Percentiles rank a stretch among this genome's conserved stretches.
phyloP scores from a whole-genome alignment of 176 grass and related monocot genomes.

The barley (Hordeum vulgare) region MorexV3_pseudomolecules_assembly NC_058520.1:104494986-104495485 shows the following conservation, averaged over 20 bases:
- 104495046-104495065: neutral
- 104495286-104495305: constrained; percentile 12
- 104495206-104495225: neutral
- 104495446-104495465: neutral
- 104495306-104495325: constrained; percentile 1
- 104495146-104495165: constrained; percentile 34
- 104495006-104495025: constrained; percentile 26
- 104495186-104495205: constrained; percentile 41
- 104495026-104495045: constrained; percentile 16
- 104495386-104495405: neutral
- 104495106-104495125: no score
- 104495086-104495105: no score
- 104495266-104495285: constrained; percentile 31
- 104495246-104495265: constrained; percentile 15
- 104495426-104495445: neutral
- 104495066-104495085: no score
- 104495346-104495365: constrained; percentile 6
- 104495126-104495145: constrained; percentile 8
- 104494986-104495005: constrained; percentile 14
- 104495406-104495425: neutral
- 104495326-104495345: constrained; percentile 5
- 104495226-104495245: constrained; percentile 21
- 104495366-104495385: neutral
- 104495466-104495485: neutral
- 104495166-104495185: constrained; percentile 31